A percentile compares a stretch with the other conserved stretches of the same genome.
Evolutionary conservation across 169 alveolate species (phyloP).

Genomic region (Plasmodium gallinaceum): DNA sequence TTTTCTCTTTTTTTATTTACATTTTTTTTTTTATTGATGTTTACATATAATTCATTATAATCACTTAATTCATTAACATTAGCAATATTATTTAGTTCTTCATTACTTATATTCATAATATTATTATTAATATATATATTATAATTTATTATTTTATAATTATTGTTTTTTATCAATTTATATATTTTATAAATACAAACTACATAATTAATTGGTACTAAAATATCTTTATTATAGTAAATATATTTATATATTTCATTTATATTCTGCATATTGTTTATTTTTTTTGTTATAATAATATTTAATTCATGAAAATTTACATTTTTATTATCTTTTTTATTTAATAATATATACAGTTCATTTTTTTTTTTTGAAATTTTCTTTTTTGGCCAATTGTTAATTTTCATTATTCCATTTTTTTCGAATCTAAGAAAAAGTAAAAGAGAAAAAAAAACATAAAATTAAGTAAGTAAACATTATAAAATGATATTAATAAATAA

Average conservation of each 20-base stretch:
- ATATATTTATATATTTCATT: slow-evolving; percentile 72
- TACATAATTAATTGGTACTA: slow-evolving; percentile 74
- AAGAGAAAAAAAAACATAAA: background rate
- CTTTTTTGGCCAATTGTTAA: slow-evolving; percentile 69
- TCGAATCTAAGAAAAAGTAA: slow-evolving; percentile 22
- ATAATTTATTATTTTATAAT: slow-evolving; percentile 36
- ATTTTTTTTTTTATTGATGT: background rate
- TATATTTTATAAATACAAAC: slow-evolving; percentile 61
- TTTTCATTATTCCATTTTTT: slow-evolving; percentile 40
- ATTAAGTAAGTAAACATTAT: no score
- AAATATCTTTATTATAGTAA: slow-evolving; percentile 60
- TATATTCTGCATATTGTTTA: slow-evolving; percentile 40
- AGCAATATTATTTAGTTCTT: slow-evolving; percentile 20
- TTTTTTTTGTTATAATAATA: slow-evolving; percentile 49
- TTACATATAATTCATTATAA: slow-evolving; percentile 19
- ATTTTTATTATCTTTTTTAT: slow-evolving; percentile 25
- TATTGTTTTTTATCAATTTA: slow-evolving; percentile 43
- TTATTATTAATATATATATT: slow-evolving; percentile 21
- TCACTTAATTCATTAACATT: slow-evolving; percentile 16
- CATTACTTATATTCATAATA: slow-evolving; percentile 23
- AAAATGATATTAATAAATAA: background rate
- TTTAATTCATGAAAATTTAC: slow-evolving; percentile 57
- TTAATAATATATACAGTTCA: slow-evolving; percentile 28
- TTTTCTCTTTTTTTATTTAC: background rate
- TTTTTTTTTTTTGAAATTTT: slow-evolving; percentile 60